Base-by-base conservation (phyloP, 139 green algal genomes). In the Chlorella sp. region DNA sequence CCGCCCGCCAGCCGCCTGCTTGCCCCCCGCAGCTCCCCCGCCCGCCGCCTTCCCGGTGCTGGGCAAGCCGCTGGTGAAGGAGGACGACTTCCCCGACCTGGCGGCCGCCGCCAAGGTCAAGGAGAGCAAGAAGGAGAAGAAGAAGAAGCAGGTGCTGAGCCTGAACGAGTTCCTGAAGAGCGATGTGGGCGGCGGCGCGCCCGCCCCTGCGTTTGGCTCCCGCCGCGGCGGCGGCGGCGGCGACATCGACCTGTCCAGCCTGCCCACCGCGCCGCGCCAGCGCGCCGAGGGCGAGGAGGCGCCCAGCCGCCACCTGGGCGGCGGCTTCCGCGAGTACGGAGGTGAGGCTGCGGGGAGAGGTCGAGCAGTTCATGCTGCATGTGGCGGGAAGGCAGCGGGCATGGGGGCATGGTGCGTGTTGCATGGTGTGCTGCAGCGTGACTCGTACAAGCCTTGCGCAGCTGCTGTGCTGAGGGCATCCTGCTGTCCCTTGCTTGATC, bases 191-290 rank as follows among this genome's bases (percentile, higher is more conserved):
- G 75, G 75, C 57, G 57, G 74, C 30, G 26, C 26, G 32, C 13
- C 15, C 36, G 25, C 34, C 3, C 21, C 68, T 12, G 68, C 69
- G 3, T 76, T 44, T 38, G 51, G 36, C 36, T 73, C 38, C 56
- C 47, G 78, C 17, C 38, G 64, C 26, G 51, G 78, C 26, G 15
- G 25, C 32, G 62, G 39, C 63, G 76, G 36, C 1, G 86, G 93
- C 60, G 90, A 92, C 34, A 84, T 87, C 25, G 89, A 93, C 34
- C 74, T 94, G 32, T 41, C 85, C 67, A 81, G 28, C 47, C 89
- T 98, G 74, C 91, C 94, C 23, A 96, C 92, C 16, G 91, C 88
- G n/a, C n/a, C n/a, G n/a, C n/a, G n/a, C n/a, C n/a, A n/a, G n/a
- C n/a, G n/a, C n/a, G n/a, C n/a, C n/a, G n/a, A n/a, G n/a, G n/a